Evolutionary conservation across 305 asterid genomes (phyloP).

Genomic region (Fraxinus greggii): DNA sequence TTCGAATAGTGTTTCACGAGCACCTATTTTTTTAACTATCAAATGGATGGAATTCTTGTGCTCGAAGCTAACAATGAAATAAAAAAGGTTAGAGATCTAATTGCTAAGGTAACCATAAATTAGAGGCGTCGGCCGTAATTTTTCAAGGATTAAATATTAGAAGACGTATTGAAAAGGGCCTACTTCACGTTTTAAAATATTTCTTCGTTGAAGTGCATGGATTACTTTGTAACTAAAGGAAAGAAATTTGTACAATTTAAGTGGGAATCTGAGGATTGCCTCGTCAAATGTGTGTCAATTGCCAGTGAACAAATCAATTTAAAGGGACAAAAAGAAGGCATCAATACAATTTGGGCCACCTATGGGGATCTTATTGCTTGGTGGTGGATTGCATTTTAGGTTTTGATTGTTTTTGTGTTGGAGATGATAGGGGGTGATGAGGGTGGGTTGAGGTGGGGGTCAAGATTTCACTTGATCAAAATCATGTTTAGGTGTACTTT

Average conservation of each 20-base stretch:
- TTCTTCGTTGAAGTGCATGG: conserved; percentile 25
- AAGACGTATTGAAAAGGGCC: conserved; percentile 18
- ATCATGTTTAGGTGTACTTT: background rate
- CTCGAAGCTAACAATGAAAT: background rate
- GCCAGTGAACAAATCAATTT: background rate
- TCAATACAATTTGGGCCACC: conserved; percentile 15
- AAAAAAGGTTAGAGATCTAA: background rate
- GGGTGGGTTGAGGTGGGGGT: background rate
- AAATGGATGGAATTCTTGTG: background rate
- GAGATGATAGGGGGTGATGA: background rate
- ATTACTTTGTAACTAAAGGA: conserved; percentile 20
- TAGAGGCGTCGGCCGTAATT: background rate
- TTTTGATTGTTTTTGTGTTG: background rate
- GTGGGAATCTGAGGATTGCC: conserved; percentile 42
- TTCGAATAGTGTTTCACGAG: background rate
- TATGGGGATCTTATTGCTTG: background rate
- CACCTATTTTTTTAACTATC: background rate
- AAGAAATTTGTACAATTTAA: conserved; percentile 16
- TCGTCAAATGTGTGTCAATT: conserved; percentile 30
- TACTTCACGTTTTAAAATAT: conserved; percentile 9
- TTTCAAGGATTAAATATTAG: background rate
- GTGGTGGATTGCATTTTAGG: background rate
- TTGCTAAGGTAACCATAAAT: background rate
- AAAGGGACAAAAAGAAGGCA: background rate
- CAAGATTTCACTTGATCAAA: background rate